phyloP scores from a whole-genome alignment of 2,329 filamentous ascomycete species.

The Aspergillus vadensis region DNA sequence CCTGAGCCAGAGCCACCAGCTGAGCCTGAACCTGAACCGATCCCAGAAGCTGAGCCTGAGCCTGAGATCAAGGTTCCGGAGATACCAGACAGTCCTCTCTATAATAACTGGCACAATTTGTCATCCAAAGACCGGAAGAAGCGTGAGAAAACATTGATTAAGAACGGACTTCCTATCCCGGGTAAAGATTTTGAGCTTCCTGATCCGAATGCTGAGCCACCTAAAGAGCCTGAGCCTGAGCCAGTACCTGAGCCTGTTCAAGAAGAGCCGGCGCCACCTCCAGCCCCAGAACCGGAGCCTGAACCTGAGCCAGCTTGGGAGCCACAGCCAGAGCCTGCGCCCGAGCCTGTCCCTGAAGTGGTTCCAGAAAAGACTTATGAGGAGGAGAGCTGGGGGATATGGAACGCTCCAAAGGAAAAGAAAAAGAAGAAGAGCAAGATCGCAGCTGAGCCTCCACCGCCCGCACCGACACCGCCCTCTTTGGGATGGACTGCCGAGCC shows the following conservation, averaged over 20 bases:
- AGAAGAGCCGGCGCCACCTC: conserved; percentile 21
- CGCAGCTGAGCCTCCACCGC: conserved; percentile 48
- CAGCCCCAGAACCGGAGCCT: conserved; percentile 23
- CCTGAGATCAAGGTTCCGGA: conserved; percentile 22
- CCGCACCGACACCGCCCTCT: conserved; percentile 51
- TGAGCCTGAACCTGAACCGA: conserved; percentile 27
- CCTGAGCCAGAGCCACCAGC: conserved; percentile 32
- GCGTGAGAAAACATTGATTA: conserved; percentile 36
- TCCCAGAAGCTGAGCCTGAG: conserved; percentile 21
- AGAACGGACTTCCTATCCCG: conserved; percentile 34
- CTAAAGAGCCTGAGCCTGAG: conserved; percentile 27
- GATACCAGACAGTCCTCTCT: conserved; percentile 41
- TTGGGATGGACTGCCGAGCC: conserved; percentile 47
- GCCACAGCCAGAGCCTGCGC: conserved; percentile 30
- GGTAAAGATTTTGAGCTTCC: conserved; percentile 33
- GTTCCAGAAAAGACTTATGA: conserved; percentile 28
- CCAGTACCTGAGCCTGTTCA: conserved; percentile 14
- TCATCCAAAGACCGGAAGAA: conserved; percentile 50
- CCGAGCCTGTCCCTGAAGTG: conserved; percentile 22
- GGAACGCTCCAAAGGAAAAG: conserved; percentile 46
- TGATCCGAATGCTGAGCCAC: conserved; percentile 26
- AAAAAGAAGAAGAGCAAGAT: conserved; percentile 51
- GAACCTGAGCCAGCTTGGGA: conserved; percentile 31
- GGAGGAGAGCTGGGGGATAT: conserved; percentile 37
- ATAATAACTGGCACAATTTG: conserved; percentile 37